Percentiles rank a stretch among this genome's conserved stretches.
phyloP scores from a whole-genome alignment of 2,329 filamentous ascomycete species.

The Elsinoe australis region DNA sequence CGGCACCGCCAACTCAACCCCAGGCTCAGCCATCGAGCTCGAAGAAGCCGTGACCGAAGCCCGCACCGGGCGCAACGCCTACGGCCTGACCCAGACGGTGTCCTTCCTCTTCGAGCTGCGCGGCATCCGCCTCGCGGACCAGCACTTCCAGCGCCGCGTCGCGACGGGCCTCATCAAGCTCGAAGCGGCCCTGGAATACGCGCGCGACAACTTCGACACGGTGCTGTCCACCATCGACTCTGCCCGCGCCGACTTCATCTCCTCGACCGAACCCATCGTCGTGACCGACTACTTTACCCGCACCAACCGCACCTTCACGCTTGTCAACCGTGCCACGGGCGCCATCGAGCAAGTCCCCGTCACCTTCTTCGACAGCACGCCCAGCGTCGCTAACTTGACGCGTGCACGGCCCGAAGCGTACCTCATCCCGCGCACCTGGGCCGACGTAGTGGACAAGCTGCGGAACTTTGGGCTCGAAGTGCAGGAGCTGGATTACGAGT shows the following conservation, averaged over 20 bases:
- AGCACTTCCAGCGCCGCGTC: constrained; percentile 22
- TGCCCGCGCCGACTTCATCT: constrained; percentile 22
- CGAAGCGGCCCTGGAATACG: constrained; percentile 20
- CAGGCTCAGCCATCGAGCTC: constrained; percentile 20
- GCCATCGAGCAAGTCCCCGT: constrained; percentile 20
- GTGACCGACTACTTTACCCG: constrained; percentile 21
- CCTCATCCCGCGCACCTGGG: constrained; percentile 25
- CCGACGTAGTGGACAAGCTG: constrained; percentile 22
- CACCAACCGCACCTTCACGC: constrained; percentile 21
- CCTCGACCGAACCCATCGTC: constrained; percentile 22
- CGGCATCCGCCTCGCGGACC: constrained; percentile 22
- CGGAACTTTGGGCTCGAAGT: constrained; percentile 24
- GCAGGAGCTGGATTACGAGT: constrained; percentile 22
- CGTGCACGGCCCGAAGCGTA: constrained; percentile 24
- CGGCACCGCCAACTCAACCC: constrained; percentile 19
- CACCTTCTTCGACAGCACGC: constrained; percentile 21
- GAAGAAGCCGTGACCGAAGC: constrained; percentile 21
- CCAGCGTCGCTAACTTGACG: constrained; percentile 21
- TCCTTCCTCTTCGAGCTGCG: constrained; percentile 22
- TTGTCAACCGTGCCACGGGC: constrained; percentile 23
- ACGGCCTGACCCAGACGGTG: constrained; percentile 21
- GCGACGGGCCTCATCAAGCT: constrained; percentile 20
- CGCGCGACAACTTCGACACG: constrained; percentile 18
- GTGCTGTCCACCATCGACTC: constrained; percentile 18
- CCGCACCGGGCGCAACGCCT: constrained; percentile 21